phyloP scores from a whole-genome alignment of 768 basidiomycete genomes.

The Auricularia heimuer region DNA sequence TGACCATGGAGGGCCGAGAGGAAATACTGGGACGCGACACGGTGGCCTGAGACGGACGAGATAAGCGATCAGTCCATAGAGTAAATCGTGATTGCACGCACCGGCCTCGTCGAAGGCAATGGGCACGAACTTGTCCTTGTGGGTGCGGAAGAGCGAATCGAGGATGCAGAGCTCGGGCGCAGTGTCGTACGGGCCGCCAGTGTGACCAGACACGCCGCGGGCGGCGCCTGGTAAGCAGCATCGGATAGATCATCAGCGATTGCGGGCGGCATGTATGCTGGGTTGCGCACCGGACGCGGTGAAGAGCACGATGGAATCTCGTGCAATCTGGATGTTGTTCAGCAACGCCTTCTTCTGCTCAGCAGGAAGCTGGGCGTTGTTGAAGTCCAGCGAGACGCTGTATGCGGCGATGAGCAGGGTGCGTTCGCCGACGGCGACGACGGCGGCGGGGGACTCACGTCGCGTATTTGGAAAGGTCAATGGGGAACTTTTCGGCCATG shows the following conservation, averaged over 20 bases:
- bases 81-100: slow-evolving; percentile 23
- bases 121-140: slow-evolving; percentile 50
- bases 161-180: slow-evolving; percentile 79
- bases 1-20: slow-evolving; percentile 68
- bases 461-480: slow-evolving; percentile 69
- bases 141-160: slow-evolving; percentile 54
- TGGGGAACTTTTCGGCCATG: slow-evolving; percentile 45
- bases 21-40: slow-evolving; percentile 84
- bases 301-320: slow-evolving; percentile 79
- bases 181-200: slow-evolving; percentile 46
- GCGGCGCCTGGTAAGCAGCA: slow-evolving; percentile 28
- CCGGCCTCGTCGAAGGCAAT: slow-evolving; percentile 77
- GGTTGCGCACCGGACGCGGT: slow-evolving; percentile 62
- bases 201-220: slow-evolving; percentile 80
- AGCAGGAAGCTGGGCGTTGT: slow-evolving; percentile 47
- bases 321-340: slow-evolving; percentile 68
- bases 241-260: background rate
- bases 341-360: slow-evolving; percentile 51
- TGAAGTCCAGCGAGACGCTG: slow-evolving; percentile 66
- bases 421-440: background rate
- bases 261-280: background rate
- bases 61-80: slow-evolving; percentile 12
- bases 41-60: slow-evolving; percentile 47
- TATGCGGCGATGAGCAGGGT: slow-evolving; percentile 1
- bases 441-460: slow-evolving; percentile 33